Evolutionary conservation across 352 stramenopile species (phyloP).

Genomic region (Aphanomyces stellatus): DNA sequence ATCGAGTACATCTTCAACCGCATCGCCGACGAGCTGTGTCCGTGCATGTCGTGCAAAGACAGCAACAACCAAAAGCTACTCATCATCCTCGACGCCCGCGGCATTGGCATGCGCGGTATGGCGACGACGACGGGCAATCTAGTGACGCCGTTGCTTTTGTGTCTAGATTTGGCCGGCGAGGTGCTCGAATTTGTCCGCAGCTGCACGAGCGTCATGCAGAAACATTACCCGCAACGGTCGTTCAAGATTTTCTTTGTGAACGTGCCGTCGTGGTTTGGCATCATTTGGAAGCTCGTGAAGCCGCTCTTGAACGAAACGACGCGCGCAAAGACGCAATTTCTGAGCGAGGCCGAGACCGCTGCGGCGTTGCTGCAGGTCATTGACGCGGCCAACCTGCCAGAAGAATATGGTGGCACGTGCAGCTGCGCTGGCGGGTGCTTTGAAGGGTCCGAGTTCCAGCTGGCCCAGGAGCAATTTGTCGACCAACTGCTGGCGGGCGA

Average conservation of each 20-base stretch:
- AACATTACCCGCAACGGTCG: conserved; percentile 81
- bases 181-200: conserved; percentile 73
- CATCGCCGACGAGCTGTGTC: conserved; percentile 43
- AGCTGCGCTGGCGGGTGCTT: conserved; percentile 58
- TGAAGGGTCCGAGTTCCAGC: conserved; percentile 54
- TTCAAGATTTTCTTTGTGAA: conserved; percentile 91
- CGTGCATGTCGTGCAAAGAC: conserved; percentile 40
- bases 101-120: conserved; percentile 52
- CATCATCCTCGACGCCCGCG: conserved; percentile 59
- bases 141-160: no score
- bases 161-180: conserved; percentile 52
- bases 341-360: conserved; percentile 55
- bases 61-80: conserved; percentile 71
- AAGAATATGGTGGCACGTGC: conserved; percentile 63
- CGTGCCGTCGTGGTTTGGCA: conserved; percentile 85
- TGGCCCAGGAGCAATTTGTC: neutral
- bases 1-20: conserved; percentile 83
- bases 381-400: conserved; percentile 50
- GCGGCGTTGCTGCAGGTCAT: conserved; percentile 46
- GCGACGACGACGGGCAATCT: no score
- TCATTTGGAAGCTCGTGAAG: conserved; percentile 87
- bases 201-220: conserved; percentile 78
- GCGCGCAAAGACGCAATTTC: conserved; percentile 80
- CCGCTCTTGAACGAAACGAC: conserved; percentile 82
- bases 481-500: neutral